These are phyloP conservation scores for Rhodofomes roseus DNA, from an alignment of 1,284 basidiomycete species.

Conservation along the genomic window DNA sequence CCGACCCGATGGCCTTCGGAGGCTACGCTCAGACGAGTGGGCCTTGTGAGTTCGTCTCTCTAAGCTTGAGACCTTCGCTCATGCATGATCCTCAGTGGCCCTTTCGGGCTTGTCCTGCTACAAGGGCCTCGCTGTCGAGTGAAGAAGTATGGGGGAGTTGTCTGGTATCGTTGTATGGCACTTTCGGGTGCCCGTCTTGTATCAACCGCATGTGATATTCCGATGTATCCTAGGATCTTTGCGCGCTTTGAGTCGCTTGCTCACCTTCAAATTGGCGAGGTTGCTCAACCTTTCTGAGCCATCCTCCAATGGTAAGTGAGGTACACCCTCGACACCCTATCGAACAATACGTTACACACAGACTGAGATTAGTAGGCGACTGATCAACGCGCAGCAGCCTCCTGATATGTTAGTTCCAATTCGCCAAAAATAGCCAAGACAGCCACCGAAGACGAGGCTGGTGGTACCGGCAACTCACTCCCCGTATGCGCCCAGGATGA, in stretches of 20 bases:
- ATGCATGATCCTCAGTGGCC: conserved; percentile 1
- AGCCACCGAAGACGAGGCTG: no score
- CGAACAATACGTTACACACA: no score
- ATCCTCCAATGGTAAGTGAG: no score
- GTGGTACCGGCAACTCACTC: neutral
- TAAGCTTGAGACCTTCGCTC: no score
- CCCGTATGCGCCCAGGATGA: conserved; percentile 38
- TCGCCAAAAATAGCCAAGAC: no score
- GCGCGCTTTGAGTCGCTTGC: neutral
- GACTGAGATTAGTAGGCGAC: no score
- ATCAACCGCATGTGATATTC: neutral
- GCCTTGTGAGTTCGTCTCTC: neutral
- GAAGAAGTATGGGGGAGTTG: neutral
- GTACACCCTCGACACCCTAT: no score
- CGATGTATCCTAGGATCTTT: neutral
- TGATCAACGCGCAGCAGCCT: no score
- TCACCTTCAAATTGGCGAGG: neutral
- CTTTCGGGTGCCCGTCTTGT: neutral
- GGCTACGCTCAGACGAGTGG: conserved; percentile 8
- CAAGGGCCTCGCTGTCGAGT: conserved; percentile 1
- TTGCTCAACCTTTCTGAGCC: neutral
- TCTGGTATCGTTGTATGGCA: neutral
- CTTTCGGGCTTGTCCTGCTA: conserved; percentile 15
- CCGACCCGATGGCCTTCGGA: conserved; percentile 12
- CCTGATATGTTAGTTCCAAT: no score